Conservation (phyloP, 805 yeast genomes). For the Sugiyamaella qingdaonensis region DNA sequence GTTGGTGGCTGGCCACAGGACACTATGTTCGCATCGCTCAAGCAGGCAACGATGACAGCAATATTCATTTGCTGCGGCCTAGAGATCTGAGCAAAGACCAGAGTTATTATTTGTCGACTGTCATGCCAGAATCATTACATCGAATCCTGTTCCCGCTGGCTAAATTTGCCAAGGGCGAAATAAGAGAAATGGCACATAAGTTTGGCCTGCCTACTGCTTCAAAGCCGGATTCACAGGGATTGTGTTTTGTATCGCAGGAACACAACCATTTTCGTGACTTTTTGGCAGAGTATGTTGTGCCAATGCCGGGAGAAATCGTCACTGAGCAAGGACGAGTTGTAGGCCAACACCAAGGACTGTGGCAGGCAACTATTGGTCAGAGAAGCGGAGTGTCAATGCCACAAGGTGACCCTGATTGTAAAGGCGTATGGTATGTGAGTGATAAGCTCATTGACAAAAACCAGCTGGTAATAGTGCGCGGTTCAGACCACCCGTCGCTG, state of each 20-base stretch:
- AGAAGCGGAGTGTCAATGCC: constrained; percentile 77
- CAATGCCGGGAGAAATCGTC: constrained; percentile 74
- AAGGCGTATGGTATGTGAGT: constrained; percentile 84
- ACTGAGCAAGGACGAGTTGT: constrained; percentile 69
- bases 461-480: constrained; percentile 74
- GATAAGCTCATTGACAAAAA: constrained; percentile 62
- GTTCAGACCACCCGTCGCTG: constrained; percentile 55
- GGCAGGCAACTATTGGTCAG: constrained; percentile 97
- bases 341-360: constrained; percentile 81
- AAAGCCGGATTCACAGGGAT: constrained; percentile 93
- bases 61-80: constrained; percentile 54
- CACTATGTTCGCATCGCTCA: constrained; percentile 37
- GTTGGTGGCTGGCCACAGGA: constrained; percentile 86
- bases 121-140: constrained; percentile 43
- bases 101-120: constrained; percentile 79
- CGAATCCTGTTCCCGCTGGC: constrained; percentile 77
- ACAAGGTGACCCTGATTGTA: constrained; percentile 70
- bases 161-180: constrained; percentile 66
- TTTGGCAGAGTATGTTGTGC: constrained; percentile 65
- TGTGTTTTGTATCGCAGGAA: constrained; percentile 79
- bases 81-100: constrained; percentile 70
- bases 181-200: constrained; percentile 59
- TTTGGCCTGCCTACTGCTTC: constrained; percentile 54
- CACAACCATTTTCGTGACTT: constrained; percentile 64
- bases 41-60: constrained; percentile 10